Base-by-base conservation (phyloP, 768 basidiomycete genomes). In the Podaxis rugospora region DNA sequence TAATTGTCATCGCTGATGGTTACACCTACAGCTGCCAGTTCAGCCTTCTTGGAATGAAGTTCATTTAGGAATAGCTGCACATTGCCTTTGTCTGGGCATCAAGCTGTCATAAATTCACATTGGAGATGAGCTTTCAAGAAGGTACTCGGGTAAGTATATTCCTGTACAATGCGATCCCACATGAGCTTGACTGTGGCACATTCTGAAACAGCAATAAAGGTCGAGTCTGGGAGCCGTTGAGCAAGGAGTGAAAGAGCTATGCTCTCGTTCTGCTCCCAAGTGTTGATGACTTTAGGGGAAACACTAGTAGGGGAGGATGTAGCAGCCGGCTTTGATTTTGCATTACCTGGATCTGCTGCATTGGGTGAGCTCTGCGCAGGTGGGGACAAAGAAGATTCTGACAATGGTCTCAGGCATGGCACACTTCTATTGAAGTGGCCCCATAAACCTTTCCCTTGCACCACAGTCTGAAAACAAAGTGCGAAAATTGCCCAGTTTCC, bases 211-310 rank as follows among this genome's bases (percentile, higher is more conserved):
- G 63, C 64, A 52, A 74, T 67, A n/a, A 74, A 42, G 2, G 68
- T 67, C 1, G 69, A 72, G 57, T 76, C 71, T 35, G 73, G 72
- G 47, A 72, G 70, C 58, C 66, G 67, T 62, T 75, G 74, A 2
- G 67, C 70, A 9, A 76, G 69, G 3, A 75, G 55, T 13, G 68
- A 66, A 49, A 59, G 66, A 6, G 72, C 71, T 1, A 74, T 62
- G 62, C 64, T 66, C 69, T 79, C 66, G 66, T 76, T 62, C 69
- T 73, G 68, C 63, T 75, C 62, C 78, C 77, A 74, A 14, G 11
- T 18, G 5, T 13, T 1, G 9, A 52, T 35, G 6, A 11, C 7
- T 11, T 56, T 42, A 0, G 25, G 21, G 7, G 55, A 1, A 13
- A 21, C 2, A 28, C 6, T 25, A 32, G 32, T n/a, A 5, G 64